phyloP scores from a whole-genome alignment of 345 rosid genomes.

The Eutrema heterophyllum region DNA sequence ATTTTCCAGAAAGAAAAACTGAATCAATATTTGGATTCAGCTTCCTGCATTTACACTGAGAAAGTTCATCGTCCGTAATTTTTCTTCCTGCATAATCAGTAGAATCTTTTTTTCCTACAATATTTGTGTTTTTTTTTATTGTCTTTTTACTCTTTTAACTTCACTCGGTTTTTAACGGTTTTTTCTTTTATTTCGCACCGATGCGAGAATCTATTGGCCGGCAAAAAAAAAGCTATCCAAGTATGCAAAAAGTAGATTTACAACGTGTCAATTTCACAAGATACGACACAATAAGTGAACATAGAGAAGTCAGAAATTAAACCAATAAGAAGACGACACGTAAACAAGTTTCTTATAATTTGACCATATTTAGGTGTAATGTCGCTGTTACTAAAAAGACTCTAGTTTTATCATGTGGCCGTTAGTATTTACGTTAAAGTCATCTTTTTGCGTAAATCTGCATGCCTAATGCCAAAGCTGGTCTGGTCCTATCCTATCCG shows the following conservation, averaged over 20 bases:
- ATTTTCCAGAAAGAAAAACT: no score
- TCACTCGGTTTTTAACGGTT: no score
- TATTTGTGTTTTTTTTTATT: neutral
- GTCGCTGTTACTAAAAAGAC: constrained; percentile 10
- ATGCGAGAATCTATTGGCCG: constrained; percentile 10
- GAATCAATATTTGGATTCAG: no score
- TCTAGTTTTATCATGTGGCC: neutral
- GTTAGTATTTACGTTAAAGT: neutral
- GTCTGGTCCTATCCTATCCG: constrained; percentile 8
- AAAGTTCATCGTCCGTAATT: neutral
- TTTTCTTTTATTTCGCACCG: neutral
- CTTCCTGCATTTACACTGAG: neutral
- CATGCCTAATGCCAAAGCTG: constrained; percentile 3
- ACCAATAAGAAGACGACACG: constrained; percentile 10
- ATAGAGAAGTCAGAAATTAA: neutral
- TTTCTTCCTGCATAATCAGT: neutral
- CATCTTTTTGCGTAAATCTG: neutral
- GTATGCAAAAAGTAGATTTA: neutral
- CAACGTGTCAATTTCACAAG: neutral
- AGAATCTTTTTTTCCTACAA: neutral
- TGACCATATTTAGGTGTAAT: neutral
- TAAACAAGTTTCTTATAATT: neutral
- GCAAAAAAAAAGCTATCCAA: constrained; percentile 1
- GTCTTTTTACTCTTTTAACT: no score
- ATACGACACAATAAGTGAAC: constrained; percentile 11